phyloP scores from a whole-genome alignment of 225 moss, liverwort and hornwort genomes.

The Pseudisothecium myosuroides region DNA sequence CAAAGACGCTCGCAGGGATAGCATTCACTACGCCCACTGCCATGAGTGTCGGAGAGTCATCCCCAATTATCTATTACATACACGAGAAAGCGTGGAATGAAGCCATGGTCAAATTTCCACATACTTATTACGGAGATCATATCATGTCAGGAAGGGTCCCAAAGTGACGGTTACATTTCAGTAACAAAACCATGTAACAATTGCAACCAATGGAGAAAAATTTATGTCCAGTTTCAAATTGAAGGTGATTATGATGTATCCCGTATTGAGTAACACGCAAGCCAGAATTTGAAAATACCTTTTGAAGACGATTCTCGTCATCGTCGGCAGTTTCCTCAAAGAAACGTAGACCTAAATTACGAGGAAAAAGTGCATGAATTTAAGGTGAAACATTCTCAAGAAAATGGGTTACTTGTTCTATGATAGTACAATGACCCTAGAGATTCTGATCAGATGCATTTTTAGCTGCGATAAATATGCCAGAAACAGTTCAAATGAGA shows the following conservation, averaged over 20 bases:
- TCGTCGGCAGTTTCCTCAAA: constrained; percentile 72
- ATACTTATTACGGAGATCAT: background rate
- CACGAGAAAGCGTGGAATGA: background rate
- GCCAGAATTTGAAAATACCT: constrained; percentile 24
- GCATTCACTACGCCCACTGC: constrained; percentile 76
- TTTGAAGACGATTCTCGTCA: constrained; percentile 30
- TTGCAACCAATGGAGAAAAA: background rate
- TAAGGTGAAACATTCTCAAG: background rate
- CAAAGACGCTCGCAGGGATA: constrained; percentile 66
- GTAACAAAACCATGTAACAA: background rate
- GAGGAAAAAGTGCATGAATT: background rate
- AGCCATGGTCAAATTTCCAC: background rate
- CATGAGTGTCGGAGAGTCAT: constrained; percentile 76
- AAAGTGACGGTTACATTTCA: background rate
- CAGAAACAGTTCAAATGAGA: background rate
- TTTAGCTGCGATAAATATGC: background rate
- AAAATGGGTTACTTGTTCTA: background rate
- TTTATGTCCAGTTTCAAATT: background rate
- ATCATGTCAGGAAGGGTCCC: background rate
- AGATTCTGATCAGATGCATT: background rate
- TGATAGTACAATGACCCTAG: background rate
- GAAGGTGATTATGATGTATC: background rate
- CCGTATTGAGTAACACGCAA: background rate
- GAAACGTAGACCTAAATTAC: constrained; percentile 58
- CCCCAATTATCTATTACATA: constrained; percentile 36